These are phyloP conservation scores for Agrostemma githago DNA, from an alignment of 148 eudicot species.

Conservation along the genomic window DNA sequence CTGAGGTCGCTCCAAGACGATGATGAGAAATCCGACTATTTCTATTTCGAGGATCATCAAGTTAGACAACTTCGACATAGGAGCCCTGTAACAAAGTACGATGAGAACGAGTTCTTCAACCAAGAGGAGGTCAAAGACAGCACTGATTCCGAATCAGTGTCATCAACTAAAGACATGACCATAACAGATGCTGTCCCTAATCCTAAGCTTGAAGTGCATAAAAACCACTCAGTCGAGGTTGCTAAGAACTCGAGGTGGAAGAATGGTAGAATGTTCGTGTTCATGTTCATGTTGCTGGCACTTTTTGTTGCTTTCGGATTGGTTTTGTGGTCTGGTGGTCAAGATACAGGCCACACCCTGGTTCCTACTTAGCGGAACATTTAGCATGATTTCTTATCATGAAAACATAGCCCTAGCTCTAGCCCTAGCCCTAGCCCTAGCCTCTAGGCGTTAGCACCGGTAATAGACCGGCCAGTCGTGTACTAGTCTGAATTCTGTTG, in stretches of 20 bases:
- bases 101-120: slow-evolving; percentile 27
- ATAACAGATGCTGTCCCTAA: slow-evolving; percentile 18
- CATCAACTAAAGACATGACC: slow-evolving; percentile 50
- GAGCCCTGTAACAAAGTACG: slow-evolving; percentile 42
- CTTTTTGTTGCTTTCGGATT: slow-evolving; percentile 38
- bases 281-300: slow-evolving; percentile 27
- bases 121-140: slow-evolving; percentile 15
- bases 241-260: slow-evolving; percentile 23
- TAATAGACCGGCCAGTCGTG: not conserved
- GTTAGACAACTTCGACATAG: slow-evolving; percentile 24
- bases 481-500: not conserved
- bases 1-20: slow-evolving; percentile 65
- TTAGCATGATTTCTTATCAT: slow-evolving; percentile 19
- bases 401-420: slow-evolving; percentile 7
- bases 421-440: not conserved
- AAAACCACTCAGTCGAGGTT: slow-evolving; percentile 22
- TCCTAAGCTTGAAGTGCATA: slow-evolving; percentile 21
- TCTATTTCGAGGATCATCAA: slow-evolving; percentile 36
- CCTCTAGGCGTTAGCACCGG: not conserved
- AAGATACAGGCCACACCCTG: slow-evolving; percentile 35
- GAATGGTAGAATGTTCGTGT: slow-evolving; percentile 18
- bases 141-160: slow-evolving; percentile 66
- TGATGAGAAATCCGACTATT: slow-evolving; percentile 36
- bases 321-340: slow-evolving; percentile 36
- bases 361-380: slow-evolving; percentile 71